Base-by-base conservation (phyloP, 2,329 filamentous ascomycete species). In the Exophiala spinifera region DNA sequence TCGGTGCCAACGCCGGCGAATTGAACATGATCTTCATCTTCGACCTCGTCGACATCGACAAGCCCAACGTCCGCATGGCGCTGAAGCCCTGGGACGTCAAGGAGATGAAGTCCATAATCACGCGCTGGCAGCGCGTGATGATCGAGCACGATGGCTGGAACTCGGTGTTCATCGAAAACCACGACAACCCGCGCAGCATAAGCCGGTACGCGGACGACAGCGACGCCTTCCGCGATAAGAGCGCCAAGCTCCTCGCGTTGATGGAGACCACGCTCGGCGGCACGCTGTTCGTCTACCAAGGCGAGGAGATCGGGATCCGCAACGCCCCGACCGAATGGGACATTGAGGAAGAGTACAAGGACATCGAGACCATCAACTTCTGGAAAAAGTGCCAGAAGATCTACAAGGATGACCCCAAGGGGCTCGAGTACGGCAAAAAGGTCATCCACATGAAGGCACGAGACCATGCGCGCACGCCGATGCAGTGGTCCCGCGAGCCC, bases 251-350 rank as follows among this genome's bases (percentile, higher is more conserved):
- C 60, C 69, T 75, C 21, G 73, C 73, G 4, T 63, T 75, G 55
- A 79, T 78, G 70, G 60, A 67, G 49, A 66, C 65, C 11, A 68
- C 66, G 6, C 54, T 66, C 59, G 76, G 79, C 1, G 85, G 84
- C 14, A 86, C 85, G 0, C 74, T 83, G 0, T 87, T 85, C 63
- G 70, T 87, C n/a, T 87, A 86, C 65, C 84, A 87, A 66, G 85
- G 85, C 11, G 83, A 88, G 65, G 85, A 88, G 68, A 74, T 87
- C 31, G 85, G 83, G 15, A 86, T 86, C 80, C 74, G 77, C 31
- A 87, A 87, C 62, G 75, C 85, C 17, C 84, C 85, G 1, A 69
- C 70, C 8, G 73, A 77, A 3, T 87, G 85, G 82, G 70, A 71
- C 1, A 81, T 87, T 49, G 73, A 47, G 6, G 67, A 81, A 3